phyloP scores from a whole-genome alignment of 768 basidiomycete species.

The Trametes villosa region DNA sequence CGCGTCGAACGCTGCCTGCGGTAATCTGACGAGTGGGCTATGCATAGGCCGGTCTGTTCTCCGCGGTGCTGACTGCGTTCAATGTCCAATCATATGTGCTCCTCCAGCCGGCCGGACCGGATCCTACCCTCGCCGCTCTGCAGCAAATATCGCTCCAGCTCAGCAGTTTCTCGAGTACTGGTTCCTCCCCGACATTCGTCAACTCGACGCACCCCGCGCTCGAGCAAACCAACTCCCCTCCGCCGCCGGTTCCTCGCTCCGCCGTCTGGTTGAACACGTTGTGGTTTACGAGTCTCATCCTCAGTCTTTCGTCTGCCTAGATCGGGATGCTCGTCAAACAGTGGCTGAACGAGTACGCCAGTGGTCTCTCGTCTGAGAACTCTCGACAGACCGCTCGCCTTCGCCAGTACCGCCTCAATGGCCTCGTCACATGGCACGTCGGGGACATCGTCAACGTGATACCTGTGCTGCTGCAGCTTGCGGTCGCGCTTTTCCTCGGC shows the following conservation, averaged over 20 bases:
- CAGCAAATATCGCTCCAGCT: slow-evolving; percentile 17
- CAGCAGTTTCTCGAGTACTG: slow-evolving; percentile 15
- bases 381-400: not conserved
- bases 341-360: too few species aligned
- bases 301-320: too few species aligned
- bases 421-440: not conserved
- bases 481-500: not conserved
- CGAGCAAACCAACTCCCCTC: too few species aligned
- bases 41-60: slow-evolving; percentile 32
- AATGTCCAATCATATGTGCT: too few species aligned
- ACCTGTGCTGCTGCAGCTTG: not conserved
- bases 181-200: slow-evolving; percentile 6
- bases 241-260: too few species aligned
- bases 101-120: slow-evolving; percentile 20
- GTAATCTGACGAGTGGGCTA: not conserved
- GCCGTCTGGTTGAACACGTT: too few species aligned
- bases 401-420: not conserved
- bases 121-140: not conserved
- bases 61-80: slow-evolving; percentile 31
- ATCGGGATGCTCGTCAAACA: too few species aligned
- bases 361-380: too few species aligned
- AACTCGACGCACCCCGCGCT: slow-evolving; percentile 14
- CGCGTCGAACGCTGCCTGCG: not conserved
- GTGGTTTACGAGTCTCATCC: too few species aligned
- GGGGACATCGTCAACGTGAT: not conserved